Conservation (phyloP, 257 asterid genomes). For the Przewalskia tangutica region DNA sequence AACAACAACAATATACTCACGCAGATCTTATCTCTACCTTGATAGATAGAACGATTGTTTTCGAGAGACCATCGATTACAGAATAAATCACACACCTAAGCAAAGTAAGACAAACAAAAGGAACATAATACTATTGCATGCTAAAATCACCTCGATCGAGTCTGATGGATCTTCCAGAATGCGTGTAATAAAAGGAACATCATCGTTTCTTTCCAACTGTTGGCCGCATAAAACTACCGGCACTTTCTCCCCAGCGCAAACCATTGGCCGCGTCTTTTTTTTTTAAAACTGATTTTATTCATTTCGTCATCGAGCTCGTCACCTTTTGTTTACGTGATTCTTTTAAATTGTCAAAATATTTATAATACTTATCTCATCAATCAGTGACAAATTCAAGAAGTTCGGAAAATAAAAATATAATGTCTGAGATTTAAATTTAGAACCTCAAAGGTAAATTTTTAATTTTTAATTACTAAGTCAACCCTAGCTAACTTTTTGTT, state of each 20-base stretch:
- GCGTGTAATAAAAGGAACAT: neutral
- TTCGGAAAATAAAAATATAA: too few species aligned
- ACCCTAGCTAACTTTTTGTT: neutral
- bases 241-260: neutral
- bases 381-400: too few species aligned
- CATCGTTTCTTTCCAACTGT: neutral
- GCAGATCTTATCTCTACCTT: too few species aligned
- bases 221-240: constrained; percentile 44
- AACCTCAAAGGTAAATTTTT: too few species aligned
- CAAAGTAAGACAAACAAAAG: too few species aligned
- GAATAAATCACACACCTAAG: too few species aligned
- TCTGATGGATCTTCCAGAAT: neutral
- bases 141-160: neutral
- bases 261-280: constrained; percentile 23
- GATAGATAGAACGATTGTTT: too few species aligned
- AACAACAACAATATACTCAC: too few species aligned
- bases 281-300: neutral
- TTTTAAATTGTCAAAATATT: neutral
- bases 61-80: too few species aligned
- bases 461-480: too few species aligned
- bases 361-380: neutral
- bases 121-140: too few species aligned
- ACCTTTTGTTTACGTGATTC: neutral
- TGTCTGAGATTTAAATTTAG: too few species aligned
- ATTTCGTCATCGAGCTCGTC: constrained; percentile 32